These are phyloP conservation scores for Metarhizium rileyi DNA, from an alignment of 2,329 filamentous ascomycete genomes.

Conservation along the genomic window DNA sequence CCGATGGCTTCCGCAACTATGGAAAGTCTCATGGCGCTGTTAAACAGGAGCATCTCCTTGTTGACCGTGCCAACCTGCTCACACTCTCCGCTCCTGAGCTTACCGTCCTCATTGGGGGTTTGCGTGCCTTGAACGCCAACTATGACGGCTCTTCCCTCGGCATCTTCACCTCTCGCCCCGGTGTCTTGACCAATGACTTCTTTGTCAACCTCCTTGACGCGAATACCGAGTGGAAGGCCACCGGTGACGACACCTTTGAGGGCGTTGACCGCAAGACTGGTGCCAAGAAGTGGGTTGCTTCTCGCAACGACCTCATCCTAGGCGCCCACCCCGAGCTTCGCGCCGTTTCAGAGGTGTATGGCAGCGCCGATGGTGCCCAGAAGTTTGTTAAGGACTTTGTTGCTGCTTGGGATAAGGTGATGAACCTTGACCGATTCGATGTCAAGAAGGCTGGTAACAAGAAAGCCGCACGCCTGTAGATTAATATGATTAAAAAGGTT, in stretches of 20 bases:
- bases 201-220: constrained; percentile 70
- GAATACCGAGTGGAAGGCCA: constrained; percentile 47
- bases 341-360: constrained; percentile 62
- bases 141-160: constrained; percentile 59
- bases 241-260: constrained; percentile 48
- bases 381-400: constrained; percentile 67
- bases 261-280: constrained; percentile 58
- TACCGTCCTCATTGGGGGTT: constrained; percentile 60
- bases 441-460: constrained; percentile 17
- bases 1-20: constrained; percentile 77
- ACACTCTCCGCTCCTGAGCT: constrained; percentile 62
- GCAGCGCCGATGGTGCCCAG: constrained; percentile 43
- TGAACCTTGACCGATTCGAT: constrained; percentile 64
- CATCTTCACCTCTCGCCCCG: constrained; percentile 58
- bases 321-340: constrained; percentile 67
- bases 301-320: constrained; percentile 60
- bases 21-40: constrained; percentile 52
- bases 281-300: constrained; percentile 57
- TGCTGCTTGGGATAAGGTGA: constrained; percentile 62
- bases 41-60: constrained; percentile 56
- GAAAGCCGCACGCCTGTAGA: constrained; percentile 10
- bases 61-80: constrained; percentile 63
- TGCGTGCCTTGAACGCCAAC: constrained; percentile 61
- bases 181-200: constrained; percentile 68
- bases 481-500: background rate